Base-by-base conservation (phyloP, 192 early-diverging fungal genomes). In the Pilobolus umbonatus region DNA sequence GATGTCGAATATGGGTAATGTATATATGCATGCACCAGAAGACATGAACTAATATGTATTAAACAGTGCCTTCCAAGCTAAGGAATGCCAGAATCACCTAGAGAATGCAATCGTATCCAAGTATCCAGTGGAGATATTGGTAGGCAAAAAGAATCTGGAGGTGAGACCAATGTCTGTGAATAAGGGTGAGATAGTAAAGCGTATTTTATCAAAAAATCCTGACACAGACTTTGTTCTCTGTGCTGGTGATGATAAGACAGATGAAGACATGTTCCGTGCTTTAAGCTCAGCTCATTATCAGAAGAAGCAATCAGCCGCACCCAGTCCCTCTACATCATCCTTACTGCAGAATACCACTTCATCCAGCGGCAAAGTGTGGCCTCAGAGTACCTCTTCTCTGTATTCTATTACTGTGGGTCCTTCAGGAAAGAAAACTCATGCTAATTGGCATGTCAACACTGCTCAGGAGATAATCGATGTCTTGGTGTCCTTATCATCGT, bases 111-210 rank as follows among this genome's bases (percentile, higher is more conserved):
- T 99, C 5, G 71, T 95, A 22, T 90, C 93, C 7, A 94, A 94
- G 71, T 79, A 89, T 5, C 94, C 95, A 0, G 88, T 99, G 8
- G 97, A 98, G 65, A 89, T 98, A 24, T 70, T 99, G 47, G 83
- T 95, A 30, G 97, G 97, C 39, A 99, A 99, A 73, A 99, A 99
- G 78, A 96, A 96, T 53, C 79, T 99, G 2, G 97, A 99, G 68
- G 90, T 94, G 11, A 82, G 95, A 21, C 94, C 96, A 31, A 84
- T 88, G 21, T 80, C 85, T 9, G 85, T 97, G 57, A 99, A 97
- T 76, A 99, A 97, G 75, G 97, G 97, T 17, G 93, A 98, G 71
- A 96, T 99, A 65, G 94, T 98, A 60, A 94, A 94, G 75, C 80
- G 89, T 7, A 67, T 99, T 35, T 55, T 94, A 29, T 60, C 63